Percentiles rank a stretch among this genome's conserved stretches.
phyloP scores from a whole-genome alignment of 257 asterid genomes.

The Misopates orontium region DNA sequence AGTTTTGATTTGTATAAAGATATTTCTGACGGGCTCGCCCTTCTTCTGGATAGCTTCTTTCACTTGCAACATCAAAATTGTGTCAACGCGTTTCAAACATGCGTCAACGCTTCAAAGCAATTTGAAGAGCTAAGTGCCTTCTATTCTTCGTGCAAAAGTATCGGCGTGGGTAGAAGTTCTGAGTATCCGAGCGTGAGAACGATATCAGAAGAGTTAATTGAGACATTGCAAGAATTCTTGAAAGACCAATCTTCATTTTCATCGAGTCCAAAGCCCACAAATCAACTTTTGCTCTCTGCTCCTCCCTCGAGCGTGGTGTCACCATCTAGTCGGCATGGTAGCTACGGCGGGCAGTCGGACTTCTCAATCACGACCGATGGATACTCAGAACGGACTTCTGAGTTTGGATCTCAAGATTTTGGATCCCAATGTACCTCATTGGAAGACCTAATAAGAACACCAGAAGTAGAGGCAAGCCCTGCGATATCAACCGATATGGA shows the following conservation, averaged over 20 bases:
- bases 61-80: constrained; percentile 69
- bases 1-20: constrained; percentile 73
- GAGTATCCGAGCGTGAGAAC: constrained; percentile 72
- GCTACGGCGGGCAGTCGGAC: constrained; percentile 50
- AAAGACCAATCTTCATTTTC: constrained; percentile 79
- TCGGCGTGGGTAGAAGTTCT: constrained; percentile 65
- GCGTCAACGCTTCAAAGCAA: constrained; percentile 67
- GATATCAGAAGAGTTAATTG: constrained; percentile 65
- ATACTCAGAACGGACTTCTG: constrained; percentile 40
- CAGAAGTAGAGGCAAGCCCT: constrained; percentile 45
- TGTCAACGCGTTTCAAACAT: constrained; percentile 63
- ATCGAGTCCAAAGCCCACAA: constrained; percentile 33
- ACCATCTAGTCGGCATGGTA: constrained; percentile 29
- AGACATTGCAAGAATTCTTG: constrained; percentile 66
- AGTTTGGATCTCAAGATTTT: not conserved
- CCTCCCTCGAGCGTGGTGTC: constrained; percentile 23
- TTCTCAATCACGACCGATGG: constrained; percentile 42
- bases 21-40: constrained; percentile 68
- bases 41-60: constrained; percentile 66
- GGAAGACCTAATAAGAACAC: constrained; percentile 70
- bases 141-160: constrained; percentile 52
- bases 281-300: constrained; percentile 23
- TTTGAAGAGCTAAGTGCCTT: constrained; percentile 65
- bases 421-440: constrained; percentile 63
- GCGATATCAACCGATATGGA: constrained; percentile 78